Evolutionary conservation across 2,329 filamentous ascomycete species (phyloP), one percentile per base, ranked within the genome.

Genomic region (Penicillium sclerotigenum): DNA sequence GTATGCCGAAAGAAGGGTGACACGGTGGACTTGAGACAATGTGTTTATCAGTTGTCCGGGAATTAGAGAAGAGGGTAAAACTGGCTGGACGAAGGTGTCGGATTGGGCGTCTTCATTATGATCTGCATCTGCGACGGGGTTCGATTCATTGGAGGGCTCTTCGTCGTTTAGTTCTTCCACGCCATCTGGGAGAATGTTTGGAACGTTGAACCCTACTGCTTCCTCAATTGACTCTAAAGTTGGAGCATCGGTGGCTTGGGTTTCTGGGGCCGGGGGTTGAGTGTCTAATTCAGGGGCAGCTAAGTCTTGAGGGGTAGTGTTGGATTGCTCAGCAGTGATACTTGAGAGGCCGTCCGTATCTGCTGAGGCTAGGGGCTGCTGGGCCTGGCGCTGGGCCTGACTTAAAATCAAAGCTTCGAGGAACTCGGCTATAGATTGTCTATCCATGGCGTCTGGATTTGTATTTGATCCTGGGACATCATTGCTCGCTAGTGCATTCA

Each of bases 1-100:
- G 33, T 75, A 71, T 9, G 71, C 71, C 4, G 75, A 77, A 26
- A 78, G 72, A 16, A 77, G 71, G 4, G 75, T 78, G 16, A 78
- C 70, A 43, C 74, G 69, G 59, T 76, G 74, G 22, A 70, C 62
- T 10, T 60, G 57, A 29, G 63, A 47, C 16, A 55, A 49, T 16
- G 54, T 47, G 38, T 43, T 58, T 18, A 40, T 18, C 26, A 54
- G n/a, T 57, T 45, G 62, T 31, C 58, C 59, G 29, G 62, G 58
- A 28, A 54, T 52, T 7, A 59, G 63, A 22, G 65, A 52, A 24
- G 60, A 59, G 16, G 61, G 60, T 38, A 64, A 49, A 14, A 59
- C 53, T 11, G 65, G 64, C 14, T 56, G 56, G 13, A 59, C 53
- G 41, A 52, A 59, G 24, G 59, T 53, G 26, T 63, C 59, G 16